Percentiles rank a stretch among this genome's conserved stretches.
phyloP scores from a whole-genome alignment of 2,329 filamentous ascomycete genomes.

The Chrysoporthe austroafricana region DNA sequence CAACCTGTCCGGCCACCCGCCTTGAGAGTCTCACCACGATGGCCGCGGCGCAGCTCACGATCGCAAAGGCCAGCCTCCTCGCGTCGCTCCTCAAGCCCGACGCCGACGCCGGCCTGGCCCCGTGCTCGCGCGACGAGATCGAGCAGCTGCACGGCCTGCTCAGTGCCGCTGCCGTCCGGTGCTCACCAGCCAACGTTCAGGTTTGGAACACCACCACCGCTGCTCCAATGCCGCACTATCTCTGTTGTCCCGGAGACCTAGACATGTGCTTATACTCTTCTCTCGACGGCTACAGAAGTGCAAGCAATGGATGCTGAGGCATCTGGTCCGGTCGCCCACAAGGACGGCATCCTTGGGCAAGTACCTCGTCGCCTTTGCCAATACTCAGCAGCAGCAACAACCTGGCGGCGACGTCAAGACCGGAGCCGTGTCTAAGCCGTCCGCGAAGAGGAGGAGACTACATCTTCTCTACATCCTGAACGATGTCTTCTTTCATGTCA shows the following conservation, averaged over 20 bases:
- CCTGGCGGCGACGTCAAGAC: slow-evolving; percentile 35
- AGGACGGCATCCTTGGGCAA: slow-evolving; percentile 73
- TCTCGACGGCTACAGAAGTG: slow-evolving; percentile 67
- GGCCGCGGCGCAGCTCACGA: slow-evolving; percentile 72
- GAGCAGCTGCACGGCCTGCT: slow-evolving; percentile 70
- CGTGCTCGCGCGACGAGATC: slow-evolving; percentile 71
- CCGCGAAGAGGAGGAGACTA: slow-evolving; percentile 69
- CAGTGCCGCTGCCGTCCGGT: slow-evolving; percentile 67
- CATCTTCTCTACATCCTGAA: slow-evolving; percentile 79
- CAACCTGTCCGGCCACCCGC: not conserved
- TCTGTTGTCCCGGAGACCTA: slow-evolving; percentile 38
- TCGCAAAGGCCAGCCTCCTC: slow-evolving; percentile 78
- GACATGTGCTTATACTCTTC: slow-evolving; percentile 40
- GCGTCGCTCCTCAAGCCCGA: slow-evolving; percentile 75
- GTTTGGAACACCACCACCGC: slow-evolving; percentile 62
- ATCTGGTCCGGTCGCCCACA: slow-evolving; percentile 69
- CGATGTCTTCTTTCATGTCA: slow-evolving; percentile 75
- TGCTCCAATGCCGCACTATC: slow-evolving; percentile 32
- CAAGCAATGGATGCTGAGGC: slow-evolving; percentile 81
- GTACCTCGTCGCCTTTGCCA: slow-evolving; percentile 72
- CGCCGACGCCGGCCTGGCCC: slow-evolving; percentile 50
- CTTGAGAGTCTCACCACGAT: slow-evolving; percentile 43
- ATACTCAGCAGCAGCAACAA: slow-evolving; percentile 50
- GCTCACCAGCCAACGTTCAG: slow-evolving; percentile 83
- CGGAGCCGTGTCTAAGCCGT: slow-evolving; percentile 47